phyloP scores from a whole-genome alignment of 495 filamentous ascomycete genomes.

The Xylaria longipes region DNA sequence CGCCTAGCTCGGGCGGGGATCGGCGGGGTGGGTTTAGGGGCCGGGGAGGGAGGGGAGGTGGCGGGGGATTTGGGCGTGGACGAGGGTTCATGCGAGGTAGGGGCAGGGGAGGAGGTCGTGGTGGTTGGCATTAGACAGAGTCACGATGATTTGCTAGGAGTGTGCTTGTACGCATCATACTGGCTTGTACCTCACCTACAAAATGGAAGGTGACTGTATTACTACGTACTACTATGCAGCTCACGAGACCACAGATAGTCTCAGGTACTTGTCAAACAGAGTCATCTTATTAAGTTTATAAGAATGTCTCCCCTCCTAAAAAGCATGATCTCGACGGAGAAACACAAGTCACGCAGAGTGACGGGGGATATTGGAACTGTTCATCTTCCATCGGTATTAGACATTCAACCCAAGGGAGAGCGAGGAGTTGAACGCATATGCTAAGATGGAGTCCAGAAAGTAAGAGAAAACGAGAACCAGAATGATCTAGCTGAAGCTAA shows the following conservation, averaged over 20 bases:
- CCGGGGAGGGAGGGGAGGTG: slow-evolving; percentile 41
- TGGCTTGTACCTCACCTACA: background rate
- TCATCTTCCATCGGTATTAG: slow-evolving; percentile 81
- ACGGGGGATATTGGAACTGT: slow-evolving; percentile 44
- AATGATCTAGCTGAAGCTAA: background rate
- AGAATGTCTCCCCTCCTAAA: slow-evolving; percentile 52
- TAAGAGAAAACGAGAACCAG: background rate
- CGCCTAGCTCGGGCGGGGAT: slow-evolving; percentile 30
- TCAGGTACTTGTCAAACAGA: background rate
- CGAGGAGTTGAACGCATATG: slow-evolving; percentile 69
- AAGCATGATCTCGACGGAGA: slow-evolving; percentile 51
- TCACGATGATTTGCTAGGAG: background rate
- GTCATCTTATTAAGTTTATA: background rate
- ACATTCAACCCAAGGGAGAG: slow-evolving; percentile 68
- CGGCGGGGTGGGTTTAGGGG: slow-evolving; percentile 40
- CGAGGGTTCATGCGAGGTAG: slow-evolving; percentile 43
- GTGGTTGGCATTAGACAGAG: background rate
- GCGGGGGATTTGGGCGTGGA: slow-evolving; percentile 46
- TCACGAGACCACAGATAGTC: background rate
- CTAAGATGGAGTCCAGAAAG: slow-evolving; percentile 57
- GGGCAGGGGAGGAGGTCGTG: slow-evolving; percentile 32
- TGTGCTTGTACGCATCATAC: background rate
- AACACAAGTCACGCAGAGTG: slow-evolving; percentile 56
- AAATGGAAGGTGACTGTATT: slow-evolving; percentile 1
- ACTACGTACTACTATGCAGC: background rate